Conservation (phyloP, 176 grass and related monocot genomes). For the bread wheat (Triticum aestivum) region DNA sequence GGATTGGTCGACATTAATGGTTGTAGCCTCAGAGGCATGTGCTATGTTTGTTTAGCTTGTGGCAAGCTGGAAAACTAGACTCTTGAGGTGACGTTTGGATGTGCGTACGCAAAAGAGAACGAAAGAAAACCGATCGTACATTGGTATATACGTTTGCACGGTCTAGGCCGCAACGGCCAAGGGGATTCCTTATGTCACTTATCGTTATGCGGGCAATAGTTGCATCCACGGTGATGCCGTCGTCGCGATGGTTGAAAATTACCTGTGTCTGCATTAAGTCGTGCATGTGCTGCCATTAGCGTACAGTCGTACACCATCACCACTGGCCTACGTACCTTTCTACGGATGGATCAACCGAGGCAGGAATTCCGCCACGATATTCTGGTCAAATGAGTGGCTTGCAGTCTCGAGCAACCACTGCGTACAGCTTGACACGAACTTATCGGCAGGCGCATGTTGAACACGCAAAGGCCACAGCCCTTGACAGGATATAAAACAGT, state of each 20-base stretch:
- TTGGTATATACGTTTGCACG: background rate
- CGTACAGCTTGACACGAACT: background rate
- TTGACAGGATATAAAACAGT: background rate
- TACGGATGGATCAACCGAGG: background rate
- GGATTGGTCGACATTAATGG: slow-evolving; percentile 20
- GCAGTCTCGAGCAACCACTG: background rate
- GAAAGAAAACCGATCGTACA: background rate
- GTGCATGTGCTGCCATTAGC: background rate
- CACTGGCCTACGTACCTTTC: background rate
- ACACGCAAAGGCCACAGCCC: background rate
- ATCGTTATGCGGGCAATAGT: slow-evolving; percentile 21
- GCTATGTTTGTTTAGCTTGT: background rate
- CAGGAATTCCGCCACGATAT: background rate
- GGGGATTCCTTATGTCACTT: slow-evolving; percentile 20
- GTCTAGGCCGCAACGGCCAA: background rate
- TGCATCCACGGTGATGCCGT: background rate
- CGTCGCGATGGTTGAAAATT: background rate
- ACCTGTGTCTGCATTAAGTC: background rate
- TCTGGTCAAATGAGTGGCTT: background rate
- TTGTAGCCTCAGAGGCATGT: slow-evolving; percentile 21
- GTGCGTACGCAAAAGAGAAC: background rate
- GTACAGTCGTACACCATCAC: background rate
- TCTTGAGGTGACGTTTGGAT: slow-evolving; percentile 7
- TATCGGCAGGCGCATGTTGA: slow-evolving; percentile 15
- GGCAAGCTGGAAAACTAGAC: slow-evolving; percentile 41